A percentile compares a stretch with the other conserved stretches of the same genome.
Evolutionary conservation across 345 rosid genomes (phyloP).

Genomic region (Eucalyptus marginata): DNA sequence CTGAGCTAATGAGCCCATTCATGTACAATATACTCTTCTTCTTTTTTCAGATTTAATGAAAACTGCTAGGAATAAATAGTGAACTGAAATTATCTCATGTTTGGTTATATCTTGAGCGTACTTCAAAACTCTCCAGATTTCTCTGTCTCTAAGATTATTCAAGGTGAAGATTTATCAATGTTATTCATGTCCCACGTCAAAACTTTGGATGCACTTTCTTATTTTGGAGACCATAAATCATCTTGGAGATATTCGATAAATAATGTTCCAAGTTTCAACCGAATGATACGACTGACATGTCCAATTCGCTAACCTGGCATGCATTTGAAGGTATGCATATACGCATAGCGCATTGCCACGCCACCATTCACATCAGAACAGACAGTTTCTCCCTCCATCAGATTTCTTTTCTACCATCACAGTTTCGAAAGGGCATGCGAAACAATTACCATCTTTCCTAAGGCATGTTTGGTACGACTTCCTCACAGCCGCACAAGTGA

Average conservation of each 20-base stretch:
- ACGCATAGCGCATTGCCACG: accelerated
- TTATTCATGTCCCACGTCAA: accelerated
- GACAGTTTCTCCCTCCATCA: neutral
- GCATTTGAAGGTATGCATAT: neutral
- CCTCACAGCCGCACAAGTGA: neutral
- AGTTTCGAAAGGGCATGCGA: too few species aligned
- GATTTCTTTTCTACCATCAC: too few species aligned
- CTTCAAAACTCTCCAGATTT: neutral
- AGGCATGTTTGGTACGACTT: neutral
- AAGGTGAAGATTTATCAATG: accelerated
- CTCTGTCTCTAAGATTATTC: neutral
- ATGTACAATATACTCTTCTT: neutral
- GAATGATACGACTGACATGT: neutral
- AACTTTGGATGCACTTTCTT: neutral
- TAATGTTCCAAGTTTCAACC: neutral
- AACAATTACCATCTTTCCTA: neutral
- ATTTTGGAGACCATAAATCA: neutral
- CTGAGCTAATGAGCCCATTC: neutral
- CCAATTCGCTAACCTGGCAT: accelerated
- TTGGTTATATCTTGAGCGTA: neutral
- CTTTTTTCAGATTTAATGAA: neutral
- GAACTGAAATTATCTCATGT: neutral
- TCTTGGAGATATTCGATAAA: neutral
- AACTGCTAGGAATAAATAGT: neutral
- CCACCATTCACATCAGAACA: neutral